Base-by-base conservation (phyloP, 2,329 filamentous ascomycete genomes). In the Monosporascus sp. region DNA sequence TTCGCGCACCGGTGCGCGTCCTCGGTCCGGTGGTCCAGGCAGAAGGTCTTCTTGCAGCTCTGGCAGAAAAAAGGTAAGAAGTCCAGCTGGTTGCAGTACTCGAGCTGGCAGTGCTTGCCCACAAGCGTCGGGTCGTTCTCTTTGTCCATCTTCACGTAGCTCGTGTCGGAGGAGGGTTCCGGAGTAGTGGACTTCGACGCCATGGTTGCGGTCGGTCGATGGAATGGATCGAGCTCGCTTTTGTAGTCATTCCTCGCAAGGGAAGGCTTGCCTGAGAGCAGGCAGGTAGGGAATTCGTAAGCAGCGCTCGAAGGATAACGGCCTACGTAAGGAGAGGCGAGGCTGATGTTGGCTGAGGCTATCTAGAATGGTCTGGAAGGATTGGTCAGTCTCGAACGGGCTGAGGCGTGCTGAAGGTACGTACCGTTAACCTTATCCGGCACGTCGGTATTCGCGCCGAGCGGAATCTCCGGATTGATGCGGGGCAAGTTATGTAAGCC, bases 21-120 rank as follows among this genome's bases (percentile, higher is more conserved):
- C 75, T 97, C 93, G 64, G 85, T 87, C 52, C 93, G 89, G 78
- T 99, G 94, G 68, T 97, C 93, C 60, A 96, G 87, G 70, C 95
- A 99, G 76, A 86, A 99, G 17, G 88, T 93, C 54, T 83, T 81
- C 59, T 70, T 81, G 74, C 94, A 99, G 62, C 89, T 94, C 69
- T 95, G 89, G 75, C 94, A 99, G 67, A 85, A 81, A 72, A 97
- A 97, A 4, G 94, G 94, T 5, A 99, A 84, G 71, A 99, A 97
- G 73, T 97, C 94, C 56, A 97, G 88, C 68, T 94, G 89, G 69
- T 92, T 88, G 78, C 94, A 99, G 78, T 91, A 95, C 60, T 87
- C 78, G 73, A 89, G 87, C 71, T 97, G 85, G 80, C 94, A 99
- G 77, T 97, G 92, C 57, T 84, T 84, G 71, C 94, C 94, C 63